Percentiles rank a stretch among this genome's conserved stretches.
phyloP scores from a whole-genome alignment of 768 basidiomycete genomes.

The Termitomyces eurrhizus region DNA sequence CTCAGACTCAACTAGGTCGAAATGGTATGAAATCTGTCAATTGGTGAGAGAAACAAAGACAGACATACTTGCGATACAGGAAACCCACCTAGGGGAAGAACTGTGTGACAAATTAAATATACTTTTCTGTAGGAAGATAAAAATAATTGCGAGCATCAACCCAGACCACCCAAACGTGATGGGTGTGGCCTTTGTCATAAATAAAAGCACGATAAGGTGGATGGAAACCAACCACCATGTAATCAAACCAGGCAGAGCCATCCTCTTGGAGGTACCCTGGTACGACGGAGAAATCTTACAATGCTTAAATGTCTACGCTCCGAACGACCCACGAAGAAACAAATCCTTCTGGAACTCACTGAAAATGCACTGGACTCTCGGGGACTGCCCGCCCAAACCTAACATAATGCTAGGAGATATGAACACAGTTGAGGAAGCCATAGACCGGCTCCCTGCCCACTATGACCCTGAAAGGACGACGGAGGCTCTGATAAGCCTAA shows the following conservation, averaged over 20 bases:
- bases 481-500: too few species aligned
- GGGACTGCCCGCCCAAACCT: constrained; percentile 6
- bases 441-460: constrained; percentile 29
- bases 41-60: constrained; percentile 22
- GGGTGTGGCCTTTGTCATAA: constrained; percentile 32
- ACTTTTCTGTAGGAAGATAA: constrained; percentile 10
- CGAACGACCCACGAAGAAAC: background rate
- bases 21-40: constrained; percentile 23
- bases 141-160: constrained; percentile 18
- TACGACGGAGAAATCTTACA: background rate
- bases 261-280: constrained; percentile 14
- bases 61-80: constrained; percentile 22
- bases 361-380: background rate
- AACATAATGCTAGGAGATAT: constrained; percentile 37
- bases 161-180: constrained; percentile 15
- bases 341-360: background rate
- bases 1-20: too few species aligned
- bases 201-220: constrained; percentile 23
- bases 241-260: constrained; percentile 23
- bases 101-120: constrained; percentile 3
- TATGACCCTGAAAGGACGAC: too few species aligned
- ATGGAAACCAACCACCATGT: constrained; percentile 7
- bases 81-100: constrained; percentile 3
- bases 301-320: background rate
- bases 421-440: constrained; percentile 34